Evolutionary conservation across 108 stramenopile species (phyloP).

Genomic region (Nitzschia palea): DNA sequence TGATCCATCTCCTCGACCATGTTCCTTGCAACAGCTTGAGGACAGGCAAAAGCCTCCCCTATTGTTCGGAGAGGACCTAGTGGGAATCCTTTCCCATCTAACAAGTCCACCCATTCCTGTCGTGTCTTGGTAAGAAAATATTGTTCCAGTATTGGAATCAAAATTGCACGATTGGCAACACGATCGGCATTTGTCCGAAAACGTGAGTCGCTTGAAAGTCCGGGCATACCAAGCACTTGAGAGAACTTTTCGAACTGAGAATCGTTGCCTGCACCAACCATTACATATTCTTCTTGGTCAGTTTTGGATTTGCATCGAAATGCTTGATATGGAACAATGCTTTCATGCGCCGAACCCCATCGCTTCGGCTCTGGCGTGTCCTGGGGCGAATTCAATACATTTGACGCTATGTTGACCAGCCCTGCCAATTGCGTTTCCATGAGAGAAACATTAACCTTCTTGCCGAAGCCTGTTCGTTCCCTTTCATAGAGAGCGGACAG

Average conservation of each 20-base stretch:
- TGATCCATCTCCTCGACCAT: constrained; percentile 43
- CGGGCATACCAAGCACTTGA: constrained; percentile 24
- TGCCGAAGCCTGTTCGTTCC: constrained; percentile 27
- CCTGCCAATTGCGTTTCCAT: constrained; percentile 45
- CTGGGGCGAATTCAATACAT: constrained; percentile 29
- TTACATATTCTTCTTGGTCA: constrained; percentile 20
- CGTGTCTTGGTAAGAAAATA: constrained; percentile 26
- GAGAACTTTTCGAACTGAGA: constrained; percentile 38
- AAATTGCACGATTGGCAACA: constrained; percentile 28
- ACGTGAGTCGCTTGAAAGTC: constrained; percentile 26
- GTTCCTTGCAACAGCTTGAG: constrained; percentile 26
- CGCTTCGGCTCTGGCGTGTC: constrained; percentile 30
- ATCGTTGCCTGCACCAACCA: constrained; percentile 50
- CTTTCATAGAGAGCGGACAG: constrained; percentile 38
- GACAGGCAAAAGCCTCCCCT: constrained; percentile 41
- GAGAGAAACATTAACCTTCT: constrained; percentile 32
- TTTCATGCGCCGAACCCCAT: constrained; percentile 50
- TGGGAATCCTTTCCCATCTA: constrained; percentile 42
- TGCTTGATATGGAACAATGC: constrained; percentile 53
- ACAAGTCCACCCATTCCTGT: constrained; percentile 36
- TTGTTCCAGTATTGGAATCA: constrained; percentile 29
- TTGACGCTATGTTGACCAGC: constrained; percentile 38
- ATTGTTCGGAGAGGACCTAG: constrained; percentile 41
- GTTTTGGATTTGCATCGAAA: constrained; percentile 29
- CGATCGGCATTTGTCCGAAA: constrained; percentile 38